A percentile compares a stretch with the other conserved stretches of the same genome.
Evolutionary conservation across 73 alveolate species (phyloP).

Genomic region (Paramecium sexaurelia): DNA sequence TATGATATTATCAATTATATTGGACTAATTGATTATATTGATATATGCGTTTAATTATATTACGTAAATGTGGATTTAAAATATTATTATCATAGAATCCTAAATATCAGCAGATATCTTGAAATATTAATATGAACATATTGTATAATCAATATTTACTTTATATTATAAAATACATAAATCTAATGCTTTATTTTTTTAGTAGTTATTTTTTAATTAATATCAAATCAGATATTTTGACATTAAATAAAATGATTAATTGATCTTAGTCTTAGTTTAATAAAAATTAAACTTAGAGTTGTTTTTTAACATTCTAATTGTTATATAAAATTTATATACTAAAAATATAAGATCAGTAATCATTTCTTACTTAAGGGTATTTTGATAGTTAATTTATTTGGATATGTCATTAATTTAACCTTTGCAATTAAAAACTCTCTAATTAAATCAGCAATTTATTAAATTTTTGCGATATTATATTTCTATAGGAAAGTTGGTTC

Average conservation of each 20-base stretch:
- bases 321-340: background rate
- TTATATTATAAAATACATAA: no score
- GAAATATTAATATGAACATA: background rate
- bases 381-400: background rate
- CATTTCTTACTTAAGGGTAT: slow-evolving; percentile 21
- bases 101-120: background rate
- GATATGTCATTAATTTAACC: slow-evolving; percentile 3
- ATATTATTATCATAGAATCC: no score
- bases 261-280: no score
- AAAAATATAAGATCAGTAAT: background rate
- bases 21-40: background rate
- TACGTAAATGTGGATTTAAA: background rate
- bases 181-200: no score
- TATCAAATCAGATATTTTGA: no score
- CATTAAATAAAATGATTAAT: no score
- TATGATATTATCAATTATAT: background rate
- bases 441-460: background rate
- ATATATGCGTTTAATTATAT: background rate
- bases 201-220: no score
- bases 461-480: slow-evolving; percentile 35
- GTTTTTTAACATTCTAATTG: no score
- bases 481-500: slow-evolving; percentile 2
- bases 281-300: no score
- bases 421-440: slow-evolving; percentile 23
- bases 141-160: background rate